Evolutionary conservation across 2,329 filamentous ascomycete genomes (phyloP).

Genomic region (Ceratocystis cubensis): DNA sequence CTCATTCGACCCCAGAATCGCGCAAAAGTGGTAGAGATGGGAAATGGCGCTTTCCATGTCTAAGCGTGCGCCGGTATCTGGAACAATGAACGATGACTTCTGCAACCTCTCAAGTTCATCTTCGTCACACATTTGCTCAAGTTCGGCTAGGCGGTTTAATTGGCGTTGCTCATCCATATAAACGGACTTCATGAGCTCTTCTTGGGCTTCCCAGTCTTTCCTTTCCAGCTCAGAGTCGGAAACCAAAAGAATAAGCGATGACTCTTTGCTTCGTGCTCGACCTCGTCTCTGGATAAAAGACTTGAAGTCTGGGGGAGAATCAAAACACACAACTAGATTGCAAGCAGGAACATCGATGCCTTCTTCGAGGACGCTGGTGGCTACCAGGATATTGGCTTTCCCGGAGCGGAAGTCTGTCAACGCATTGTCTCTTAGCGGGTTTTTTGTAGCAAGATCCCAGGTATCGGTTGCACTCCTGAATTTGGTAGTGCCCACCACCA

Average conservation of each 20-base stretch:
- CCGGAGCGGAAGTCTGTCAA: constrained; percentile 41
- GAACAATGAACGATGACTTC: constrained; percentile 29
- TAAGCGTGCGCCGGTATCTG: constrained; percentile 47
- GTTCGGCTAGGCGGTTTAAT: constrained; percentile 32
- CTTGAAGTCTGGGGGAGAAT: constrained; percentile 38
- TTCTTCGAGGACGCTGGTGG: constrained; percentile 54
- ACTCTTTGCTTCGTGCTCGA: constrained; percentile 39
- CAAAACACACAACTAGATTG: constrained; percentile 49
- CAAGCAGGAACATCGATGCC: constrained; percentile 55
- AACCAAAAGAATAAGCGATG: constrained; percentile 38
- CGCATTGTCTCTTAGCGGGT: constrained; percentile 27
- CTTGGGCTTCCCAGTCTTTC: constrained; percentile 46
- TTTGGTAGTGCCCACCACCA: constrained; percentile 42
- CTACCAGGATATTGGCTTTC: constrained; percentile 44
- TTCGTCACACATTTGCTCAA: constrained; percentile 33
- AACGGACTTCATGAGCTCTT: constrained; percentile 56
- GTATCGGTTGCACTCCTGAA: constrained; percentile 31
- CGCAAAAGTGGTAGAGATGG: constrained; percentile 78
- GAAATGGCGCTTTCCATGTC: constrained; percentile 59
- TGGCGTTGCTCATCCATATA: constrained; percentile 54
- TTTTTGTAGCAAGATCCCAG: constrained; percentile 28
- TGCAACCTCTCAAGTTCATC: constrained; percentile 23
- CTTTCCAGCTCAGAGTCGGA: constrained; percentile 1
- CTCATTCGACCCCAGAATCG: constrained; percentile 41
- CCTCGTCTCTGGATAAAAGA: constrained; percentile 47